Conservation (phyloP, 2,329 filamentous ascomycete species). For the Cadophora sp. region DNA sequence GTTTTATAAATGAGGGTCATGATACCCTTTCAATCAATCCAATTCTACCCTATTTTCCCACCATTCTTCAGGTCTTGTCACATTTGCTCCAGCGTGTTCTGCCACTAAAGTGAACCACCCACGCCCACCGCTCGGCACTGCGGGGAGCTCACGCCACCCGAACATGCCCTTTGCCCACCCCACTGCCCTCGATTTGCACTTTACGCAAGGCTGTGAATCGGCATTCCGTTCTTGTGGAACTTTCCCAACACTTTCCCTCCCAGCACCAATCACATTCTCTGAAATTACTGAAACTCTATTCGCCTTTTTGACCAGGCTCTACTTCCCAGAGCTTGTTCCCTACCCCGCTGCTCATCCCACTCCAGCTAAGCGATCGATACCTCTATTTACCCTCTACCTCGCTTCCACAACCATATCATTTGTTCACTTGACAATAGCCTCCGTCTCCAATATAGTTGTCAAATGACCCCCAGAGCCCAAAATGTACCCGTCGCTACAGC, state of each 20-base stretch:
- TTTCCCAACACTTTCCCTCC: no score
- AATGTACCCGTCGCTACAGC: no score
- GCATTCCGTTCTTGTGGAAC: no score
- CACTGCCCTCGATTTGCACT: conserved; percentile 4
- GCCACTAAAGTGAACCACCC: not conserved
- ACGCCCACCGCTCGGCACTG: no score
- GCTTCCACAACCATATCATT: not conserved
- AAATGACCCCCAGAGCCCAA: not conserved
- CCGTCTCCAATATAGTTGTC: not conserved
- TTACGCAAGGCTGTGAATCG: not conserved
- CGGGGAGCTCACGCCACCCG: no score
- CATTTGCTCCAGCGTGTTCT: not conserved
- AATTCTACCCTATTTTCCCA: not conserved
- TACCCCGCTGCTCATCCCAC: not conserved
- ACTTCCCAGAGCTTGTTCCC: no score
- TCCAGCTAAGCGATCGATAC: not conserved
- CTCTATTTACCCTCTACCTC: not conserved
- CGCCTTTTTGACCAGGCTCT: no score
- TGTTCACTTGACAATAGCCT: not conserved
- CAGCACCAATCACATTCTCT: no score
- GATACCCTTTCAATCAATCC: not conserved
- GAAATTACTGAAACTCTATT: no score
- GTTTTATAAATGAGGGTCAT: not conserved
- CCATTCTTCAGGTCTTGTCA: not conserved
- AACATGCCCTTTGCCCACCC: not conserved